Evolutionary conservation across 2,329 filamentous ascomycete genomes (phyloP).

Genomic region (Colletotrichum shisoi): DNA sequence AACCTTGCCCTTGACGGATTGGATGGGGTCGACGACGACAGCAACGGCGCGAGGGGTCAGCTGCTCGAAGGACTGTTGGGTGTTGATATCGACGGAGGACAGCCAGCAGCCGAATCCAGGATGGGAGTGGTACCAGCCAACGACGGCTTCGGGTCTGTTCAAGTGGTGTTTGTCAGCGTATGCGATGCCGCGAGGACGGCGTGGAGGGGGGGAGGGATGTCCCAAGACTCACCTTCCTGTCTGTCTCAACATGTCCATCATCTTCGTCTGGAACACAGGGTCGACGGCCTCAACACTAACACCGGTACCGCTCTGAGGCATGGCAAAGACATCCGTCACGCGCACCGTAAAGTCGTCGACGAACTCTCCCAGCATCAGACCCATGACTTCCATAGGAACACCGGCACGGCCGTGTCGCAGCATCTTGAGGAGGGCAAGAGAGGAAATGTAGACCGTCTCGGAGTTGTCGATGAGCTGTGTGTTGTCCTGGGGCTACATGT

Average conservation of each 20-base stretch:
- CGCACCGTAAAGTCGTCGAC: constrained; percentile 99
- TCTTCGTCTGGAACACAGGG: constrained; percentile 98
- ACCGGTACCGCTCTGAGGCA: constrained; percentile 98
- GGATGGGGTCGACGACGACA: constrained; percentile 97
- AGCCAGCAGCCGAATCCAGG: constrained; percentile 99
- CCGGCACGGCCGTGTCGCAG: constrained; percentile 94
- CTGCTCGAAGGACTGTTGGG: constrained; percentile 99
- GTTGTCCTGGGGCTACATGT: constrained; percentile 71
- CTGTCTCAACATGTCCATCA: constrained; percentile 99
- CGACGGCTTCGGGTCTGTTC: constrained; percentile 87
- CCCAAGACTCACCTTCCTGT: constrained; percentile 78
- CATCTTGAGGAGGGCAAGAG: constrained; percentile 97
- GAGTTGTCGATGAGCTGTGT: constrained; percentile 95
- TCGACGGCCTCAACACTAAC: constrained; percentile 98
- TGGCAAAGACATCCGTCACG: constrained; percentile 98
- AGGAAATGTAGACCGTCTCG: constrained; percentile 99
- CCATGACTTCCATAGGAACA: constrained; percentile 99
- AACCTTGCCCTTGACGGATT: constrained; percentile 99
- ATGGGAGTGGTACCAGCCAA: constrained; percentile 99
- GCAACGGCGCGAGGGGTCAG: constrained; percentile 95
- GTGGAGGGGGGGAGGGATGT: neutral
- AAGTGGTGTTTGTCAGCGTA: constrained; percentile 30
- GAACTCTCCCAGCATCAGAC: constrained; percentile 97
- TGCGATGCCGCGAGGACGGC: constrained; percentile 19
- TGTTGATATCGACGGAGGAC: constrained; percentile 99